phyloP scores from a whole-genome alignment of 139 green algal species.

The Volvox africanus region DNA sequence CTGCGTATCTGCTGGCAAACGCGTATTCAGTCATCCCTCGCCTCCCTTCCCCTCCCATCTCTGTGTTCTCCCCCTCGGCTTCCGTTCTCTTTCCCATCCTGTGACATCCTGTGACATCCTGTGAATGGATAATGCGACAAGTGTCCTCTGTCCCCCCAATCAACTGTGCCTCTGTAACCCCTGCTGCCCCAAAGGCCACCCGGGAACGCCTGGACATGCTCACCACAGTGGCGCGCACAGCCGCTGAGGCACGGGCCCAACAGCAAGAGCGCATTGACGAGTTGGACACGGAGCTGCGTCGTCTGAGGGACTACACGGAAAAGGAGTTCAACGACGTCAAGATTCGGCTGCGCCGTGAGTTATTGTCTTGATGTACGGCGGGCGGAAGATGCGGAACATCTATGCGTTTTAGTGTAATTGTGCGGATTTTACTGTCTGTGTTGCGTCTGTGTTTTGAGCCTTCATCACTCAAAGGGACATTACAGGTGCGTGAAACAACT shows the following conservation, averaged over 20 bases:
- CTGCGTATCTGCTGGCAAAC: too few relatives aligned
- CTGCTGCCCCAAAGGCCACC: slow-evolving; percentile 26
- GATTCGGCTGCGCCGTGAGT: slow-evolving; percentile 34
- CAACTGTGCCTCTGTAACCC: not conserved
- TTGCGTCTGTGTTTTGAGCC: not conserved
- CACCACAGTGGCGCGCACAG: slow-evolving; percentile 39
- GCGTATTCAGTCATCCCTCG: not conserved
- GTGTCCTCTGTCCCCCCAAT: not conserved
- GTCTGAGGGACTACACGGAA: slow-evolving; percentile 11
- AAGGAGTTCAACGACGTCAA: slow-evolving; percentile 34
- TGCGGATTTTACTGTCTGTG: too few relatives aligned
- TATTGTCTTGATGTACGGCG: too few relatives aligned
- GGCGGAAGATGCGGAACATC: too few relatives aligned
- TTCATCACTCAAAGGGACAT: too few relatives aligned
- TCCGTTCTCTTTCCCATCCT: too few relatives aligned
- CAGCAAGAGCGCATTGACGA: slow-evolving; percentile 56
- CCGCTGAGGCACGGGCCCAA: slow-evolving; percentile 43
- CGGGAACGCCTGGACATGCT: slow-evolving; percentile 64
- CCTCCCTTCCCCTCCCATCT: not conserved
- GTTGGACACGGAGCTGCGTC: slow-evolving; percentile 38
- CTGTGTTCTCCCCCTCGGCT: too few relatives aligned
- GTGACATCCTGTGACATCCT: not conserved
- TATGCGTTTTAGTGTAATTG: too few relatives aligned
- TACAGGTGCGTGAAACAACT: too few relatives aligned
- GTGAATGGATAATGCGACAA: not conserved